phyloP scores from a whole-genome alignment of 2,329 filamentous ascomycete species.

The Hirsutella rhossiliensis region DNA sequence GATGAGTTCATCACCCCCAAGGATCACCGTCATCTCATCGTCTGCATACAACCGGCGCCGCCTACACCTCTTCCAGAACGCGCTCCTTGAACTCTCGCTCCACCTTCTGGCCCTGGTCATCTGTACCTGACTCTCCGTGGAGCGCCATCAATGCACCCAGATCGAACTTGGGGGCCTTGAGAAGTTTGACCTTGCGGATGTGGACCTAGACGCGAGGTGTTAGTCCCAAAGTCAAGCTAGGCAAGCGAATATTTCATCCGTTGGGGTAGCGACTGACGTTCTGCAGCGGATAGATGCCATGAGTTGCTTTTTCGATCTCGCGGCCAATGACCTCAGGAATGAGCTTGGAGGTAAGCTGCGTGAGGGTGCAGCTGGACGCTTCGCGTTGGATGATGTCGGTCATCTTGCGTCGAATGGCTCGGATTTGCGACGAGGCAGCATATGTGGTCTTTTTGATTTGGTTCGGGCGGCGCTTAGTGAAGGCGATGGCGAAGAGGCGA shows the following conservation, averaged over 20 bases:
- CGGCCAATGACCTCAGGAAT: constrained; percentile 99
- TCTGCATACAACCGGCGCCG: constrained; percentile 16
- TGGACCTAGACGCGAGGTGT: constrained; percentile 55
- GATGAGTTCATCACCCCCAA: constrained; percentile 20
- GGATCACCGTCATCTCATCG: constrained; percentile 12
- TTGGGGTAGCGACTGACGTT: constrained; percentile 54
- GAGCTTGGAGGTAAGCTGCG: constrained; percentile 95
- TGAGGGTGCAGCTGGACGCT: constrained; percentile 85
- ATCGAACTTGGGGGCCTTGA: constrained; percentile 98
- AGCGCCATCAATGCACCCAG: constrained; percentile 91
- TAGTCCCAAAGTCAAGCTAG: background rate
- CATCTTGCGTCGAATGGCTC: constrained; percentile 99
- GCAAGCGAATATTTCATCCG: constrained; percentile 2
- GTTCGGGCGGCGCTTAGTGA: constrained; percentile 98
- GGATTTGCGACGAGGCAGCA: constrained; percentile 91
- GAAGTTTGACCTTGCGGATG: constrained; percentile 99
- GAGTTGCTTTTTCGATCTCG: constrained; percentile 98
- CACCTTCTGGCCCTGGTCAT: constrained; percentile 96
- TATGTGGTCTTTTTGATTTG: constrained; percentile 99
- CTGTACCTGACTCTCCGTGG: constrained; percentile 92
- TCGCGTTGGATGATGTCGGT: constrained; percentile 96
- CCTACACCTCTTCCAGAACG: constrained; percentile 89
- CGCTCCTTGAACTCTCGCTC: constrained; percentile 99
- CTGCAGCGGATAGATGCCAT: constrained; percentile 99
- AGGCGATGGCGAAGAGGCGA: constrained; percentile 96